These are phyloP conservation scores for Jatropha curcas DNA, from an alignment of 345 rosid genomes.

Conservation along the genomic window DNA sequence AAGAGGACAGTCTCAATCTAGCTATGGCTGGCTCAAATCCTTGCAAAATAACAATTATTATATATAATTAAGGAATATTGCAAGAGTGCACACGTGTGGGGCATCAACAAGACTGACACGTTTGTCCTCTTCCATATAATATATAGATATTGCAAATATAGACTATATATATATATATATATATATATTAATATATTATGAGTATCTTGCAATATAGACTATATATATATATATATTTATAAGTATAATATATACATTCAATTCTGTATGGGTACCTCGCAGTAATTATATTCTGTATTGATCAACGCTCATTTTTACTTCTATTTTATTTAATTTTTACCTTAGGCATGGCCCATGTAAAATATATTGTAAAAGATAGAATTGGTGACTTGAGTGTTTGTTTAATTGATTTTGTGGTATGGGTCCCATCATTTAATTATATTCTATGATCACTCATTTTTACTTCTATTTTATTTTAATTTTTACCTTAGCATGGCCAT, in stretches of 20 bases:
- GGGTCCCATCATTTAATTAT: no score
- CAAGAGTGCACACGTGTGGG: slow-evolving; percentile 11
- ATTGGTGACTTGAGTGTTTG: no score
- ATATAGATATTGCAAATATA: background rate
- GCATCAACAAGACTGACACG: background rate
- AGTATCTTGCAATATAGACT: no score
- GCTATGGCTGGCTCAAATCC: background rate
- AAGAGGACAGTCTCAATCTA: background rate
- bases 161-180: background rate
- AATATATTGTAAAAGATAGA: no score
- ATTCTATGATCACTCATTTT: background rate
- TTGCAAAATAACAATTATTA: background rate
- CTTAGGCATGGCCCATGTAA: no score
- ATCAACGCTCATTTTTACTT: no score
- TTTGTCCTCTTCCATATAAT: slow-evolving; percentile 1
- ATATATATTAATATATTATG: no score
- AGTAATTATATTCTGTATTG: no score
- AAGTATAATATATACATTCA: no score
- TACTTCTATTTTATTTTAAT: background rate
- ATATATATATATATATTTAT: no score
- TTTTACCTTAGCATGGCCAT: background rate
- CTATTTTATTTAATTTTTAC: no score
- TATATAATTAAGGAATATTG: background rate
- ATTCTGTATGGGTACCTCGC: background rate
- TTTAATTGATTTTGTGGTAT: no score